Percentiles rank a stretch among this genome's conserved stretches.
Evolutionary conservation across 495 filamentous ascomycete species (phyloP).

Genomic region (Penicillium turbatum): DNA sequence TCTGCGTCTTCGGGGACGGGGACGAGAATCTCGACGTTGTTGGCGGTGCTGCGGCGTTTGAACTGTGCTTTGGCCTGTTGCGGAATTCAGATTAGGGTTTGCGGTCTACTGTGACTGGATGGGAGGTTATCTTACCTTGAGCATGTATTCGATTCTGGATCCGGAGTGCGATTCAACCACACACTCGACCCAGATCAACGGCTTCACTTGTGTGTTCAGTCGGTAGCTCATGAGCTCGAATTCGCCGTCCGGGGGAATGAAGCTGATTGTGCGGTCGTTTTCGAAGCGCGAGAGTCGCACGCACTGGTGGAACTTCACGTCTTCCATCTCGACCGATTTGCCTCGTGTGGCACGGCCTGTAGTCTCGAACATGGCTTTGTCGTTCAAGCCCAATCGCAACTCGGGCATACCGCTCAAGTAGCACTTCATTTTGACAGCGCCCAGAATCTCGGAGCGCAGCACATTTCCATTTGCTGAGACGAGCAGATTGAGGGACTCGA

Average conservation of each 20-base stretch:
- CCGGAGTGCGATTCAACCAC: conserved; percentile 93
- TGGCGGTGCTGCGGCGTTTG: conserved; percentile 94
- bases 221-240: conserved; percentile 99
- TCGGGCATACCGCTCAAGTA: conserved; percentile 99
- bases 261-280: conserved; percentile 97
- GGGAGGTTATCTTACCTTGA: conserved; percentile 59
- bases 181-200: conserved; percentile 98
- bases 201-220: conserved; percentile 97
- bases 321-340: conserved; percentile 99
- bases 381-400: conserved; percentile 89
- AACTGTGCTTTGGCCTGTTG: conserved; percentile 86
- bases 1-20: conserved; percentile 98
- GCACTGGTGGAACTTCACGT: conserved; percentile 99
- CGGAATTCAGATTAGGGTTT: conserved; percentile 1
- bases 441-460: conserved; percentile 92
- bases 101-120: background rate
- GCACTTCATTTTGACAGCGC: conserved; percentile 99
- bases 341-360: conserved; percentile 92
- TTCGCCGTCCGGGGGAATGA: conserved; percentile 97
- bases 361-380: conserved; percentile 99
- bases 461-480: conserved; percentile 95
- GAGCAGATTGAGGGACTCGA: conserved; percentile 95
- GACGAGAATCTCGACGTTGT: conserved; percentile 97
- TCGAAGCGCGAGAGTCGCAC: conserved; percentile 94
- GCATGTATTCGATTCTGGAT: conserved; percentile 94